These are phyloP conservation scores for Tetrahymena borealis DNA, from an alignment of 73 alveolate genomes.

Conservation along the genomic window DNA sequence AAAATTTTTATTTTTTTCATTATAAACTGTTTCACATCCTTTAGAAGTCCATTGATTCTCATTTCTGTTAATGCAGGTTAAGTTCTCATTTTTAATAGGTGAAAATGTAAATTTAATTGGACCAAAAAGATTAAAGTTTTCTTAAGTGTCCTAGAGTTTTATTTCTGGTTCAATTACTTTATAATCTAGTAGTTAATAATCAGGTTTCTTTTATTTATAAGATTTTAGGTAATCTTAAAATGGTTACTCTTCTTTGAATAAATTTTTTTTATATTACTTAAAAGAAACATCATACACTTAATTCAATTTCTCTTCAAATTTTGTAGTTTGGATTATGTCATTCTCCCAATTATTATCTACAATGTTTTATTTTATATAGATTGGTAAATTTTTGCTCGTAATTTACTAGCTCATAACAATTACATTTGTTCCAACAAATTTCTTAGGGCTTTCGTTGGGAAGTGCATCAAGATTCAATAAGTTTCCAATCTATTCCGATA, in stretches of 20 bases:
- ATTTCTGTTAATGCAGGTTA: neutral
- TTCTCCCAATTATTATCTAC: no score
- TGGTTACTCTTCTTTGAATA: neutral
- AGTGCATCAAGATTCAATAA: no score
- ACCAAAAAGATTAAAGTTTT: neutral
- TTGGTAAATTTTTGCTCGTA: no score
- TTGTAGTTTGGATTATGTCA: no score
- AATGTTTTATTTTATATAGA: no score
- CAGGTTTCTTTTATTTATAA: neutral
- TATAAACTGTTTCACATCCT: neutral
- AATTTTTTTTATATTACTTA: no score
- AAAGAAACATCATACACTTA: no score
- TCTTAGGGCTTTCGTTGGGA: no score
- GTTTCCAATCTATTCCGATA: no score
- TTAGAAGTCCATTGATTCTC: neutral
- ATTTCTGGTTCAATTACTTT: neutral
- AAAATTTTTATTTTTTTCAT: neutral
- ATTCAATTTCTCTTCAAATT: no score
- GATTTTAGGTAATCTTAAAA: neutral
- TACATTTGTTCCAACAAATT: no score
- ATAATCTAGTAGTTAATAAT: neutral
- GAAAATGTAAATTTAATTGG: neutral
- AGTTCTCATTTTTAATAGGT: neutral
- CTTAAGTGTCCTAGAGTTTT: neutral
- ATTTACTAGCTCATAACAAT: no score